Conservation (phyloP, 2,329 filamentous ascomycete species). For the Phyllosticta citribraziliensis region DNA sequence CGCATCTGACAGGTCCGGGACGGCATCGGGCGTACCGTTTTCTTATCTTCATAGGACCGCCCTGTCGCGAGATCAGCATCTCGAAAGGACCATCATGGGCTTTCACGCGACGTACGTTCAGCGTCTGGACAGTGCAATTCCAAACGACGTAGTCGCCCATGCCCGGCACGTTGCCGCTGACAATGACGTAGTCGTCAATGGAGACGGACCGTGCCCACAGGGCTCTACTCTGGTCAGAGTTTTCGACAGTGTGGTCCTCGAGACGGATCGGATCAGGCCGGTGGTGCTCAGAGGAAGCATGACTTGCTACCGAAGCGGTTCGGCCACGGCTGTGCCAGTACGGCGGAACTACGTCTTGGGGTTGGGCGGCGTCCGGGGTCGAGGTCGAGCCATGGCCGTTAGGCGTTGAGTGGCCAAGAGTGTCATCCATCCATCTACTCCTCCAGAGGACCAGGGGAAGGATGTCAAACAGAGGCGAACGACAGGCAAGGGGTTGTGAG, state of each 20-base stretch:
- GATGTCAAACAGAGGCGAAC: conserved; percentile 1
- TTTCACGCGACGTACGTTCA: conserved; percentile 52
- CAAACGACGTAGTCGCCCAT: conserved; percentile 91
- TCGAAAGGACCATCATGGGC: background rate
- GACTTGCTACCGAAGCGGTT: conserved; percentile 23
- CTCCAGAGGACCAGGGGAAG: conserved; percentile 1
- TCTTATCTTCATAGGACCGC: conserved; percentile 47
- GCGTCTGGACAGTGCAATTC: conserved; percentile 79
- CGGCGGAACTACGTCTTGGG: conserved; percentile 30
- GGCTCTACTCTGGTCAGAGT: conserved; percentile 44
- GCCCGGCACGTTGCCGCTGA: conserved; percentile 46
- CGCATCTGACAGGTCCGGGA: background rate
- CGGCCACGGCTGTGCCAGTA: conserved; percentile 38
- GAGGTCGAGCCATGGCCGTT: conserved; percentile 3
- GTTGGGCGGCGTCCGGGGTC: conserved; percentile 11
- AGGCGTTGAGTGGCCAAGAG: conserved; percentile 15
- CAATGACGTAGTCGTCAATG: conserved; percentile 53
- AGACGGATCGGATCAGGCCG: conserved; percentile 44
- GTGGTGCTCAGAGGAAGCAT: conserved; percentile 20
- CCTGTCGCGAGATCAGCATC: conserved; percentile 26
- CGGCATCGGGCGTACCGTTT: conserved; percentile 40
- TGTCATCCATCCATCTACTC: conserved; percentile 31
- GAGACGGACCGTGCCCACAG: conserved; percentile 54
- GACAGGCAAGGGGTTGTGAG: conserved; percentile 3
- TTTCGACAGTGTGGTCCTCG: conserved; percentile 54